phyloP scores from a whole-genome alignment of 2,329 filamentous ascomycete genomes.

The Raffaelea arxii region DNA sequence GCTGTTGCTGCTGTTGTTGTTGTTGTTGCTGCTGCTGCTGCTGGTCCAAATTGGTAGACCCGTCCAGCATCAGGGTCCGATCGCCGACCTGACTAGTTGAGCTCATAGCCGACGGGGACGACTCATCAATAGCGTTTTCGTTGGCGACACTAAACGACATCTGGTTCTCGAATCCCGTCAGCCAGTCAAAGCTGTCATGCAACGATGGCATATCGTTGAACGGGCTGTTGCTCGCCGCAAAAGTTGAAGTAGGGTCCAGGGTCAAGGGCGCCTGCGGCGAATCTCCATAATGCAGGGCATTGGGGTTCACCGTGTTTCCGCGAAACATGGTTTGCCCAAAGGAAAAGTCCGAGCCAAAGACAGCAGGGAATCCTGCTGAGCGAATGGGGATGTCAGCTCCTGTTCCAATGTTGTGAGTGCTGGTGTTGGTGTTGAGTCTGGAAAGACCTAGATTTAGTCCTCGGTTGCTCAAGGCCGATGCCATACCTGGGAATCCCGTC shows the following conservation, averaged over 20 bases:
- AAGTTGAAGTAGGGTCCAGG: slow-evolving; percentile 35
- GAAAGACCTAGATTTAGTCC: slow-evolving; percentile 59
- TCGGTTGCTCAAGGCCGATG: slow-evolving; percentile 55
- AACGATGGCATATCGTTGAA: slow-evolving; percentile 28
- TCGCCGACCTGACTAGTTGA: slow-evolving; percentile 86
- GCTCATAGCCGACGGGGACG: slow-evolving; percentile 92
- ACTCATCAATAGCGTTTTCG: slow-evolving; percentile 80
- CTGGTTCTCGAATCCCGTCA: slow-evolving; percentile 68
- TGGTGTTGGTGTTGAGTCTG: slow-evolving; percentile 71
- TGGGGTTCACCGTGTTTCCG: slow-evolving; percentile 60
- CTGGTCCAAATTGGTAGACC: slow-evolving; percentile 52
- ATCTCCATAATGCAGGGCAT: slow-evolving; percentile 69
- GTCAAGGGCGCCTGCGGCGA: slow-evolving; percentile 60
- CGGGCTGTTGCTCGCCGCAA: slow-evolving; percentile 24
- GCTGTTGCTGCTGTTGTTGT: too few relatives aligned
- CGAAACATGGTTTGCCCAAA: slow-evolving; percentile 62
- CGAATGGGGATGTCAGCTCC: too few relatives aligned
- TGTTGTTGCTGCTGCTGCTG: too few relatives aligned
- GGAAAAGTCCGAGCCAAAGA: slow-evolving; percentile 59
- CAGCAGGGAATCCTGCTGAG: too few relatives aligned
- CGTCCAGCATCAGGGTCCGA: slow-evolving; percentile 86
- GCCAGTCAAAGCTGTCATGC: slow-evolving; percentile 72
- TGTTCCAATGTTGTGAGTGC: slow-evolving; percentile 24
- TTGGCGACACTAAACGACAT: slow-evolving; percentile 53
- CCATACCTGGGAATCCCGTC: slow-evolving; percentile 60